Percentiles rank a stretch among this genome's conserved stretches.
These are phyloP conservation scores for Emericellopsis terricola DNA, from an alignment of 495 filamentous ascomycete species.

Conservation along the genomic window DNA sequence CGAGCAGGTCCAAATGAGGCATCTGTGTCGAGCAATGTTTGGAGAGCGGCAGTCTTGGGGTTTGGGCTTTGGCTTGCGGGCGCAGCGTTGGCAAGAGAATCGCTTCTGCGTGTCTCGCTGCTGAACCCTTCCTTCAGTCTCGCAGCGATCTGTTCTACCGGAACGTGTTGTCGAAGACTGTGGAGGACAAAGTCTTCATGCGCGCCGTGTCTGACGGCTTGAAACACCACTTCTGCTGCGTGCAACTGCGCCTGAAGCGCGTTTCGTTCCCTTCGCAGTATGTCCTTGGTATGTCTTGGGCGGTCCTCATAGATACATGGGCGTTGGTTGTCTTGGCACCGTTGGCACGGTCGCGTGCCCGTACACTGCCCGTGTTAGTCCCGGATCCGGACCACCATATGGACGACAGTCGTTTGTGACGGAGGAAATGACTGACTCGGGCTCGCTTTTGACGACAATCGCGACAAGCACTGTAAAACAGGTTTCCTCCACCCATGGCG, in stretches of 20 bases:
- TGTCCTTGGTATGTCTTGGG: neutral
- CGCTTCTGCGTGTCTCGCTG: too few relatives aligned
- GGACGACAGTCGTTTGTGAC: neutral
- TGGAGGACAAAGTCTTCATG: neutral
- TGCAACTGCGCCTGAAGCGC: neutral
- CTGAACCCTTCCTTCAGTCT: too few relatives aligned
- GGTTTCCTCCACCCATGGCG: neutral
- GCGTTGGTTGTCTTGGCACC: neutral
- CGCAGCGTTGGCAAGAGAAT: too few relatives aligned
- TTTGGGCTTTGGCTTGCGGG: too few relatives aligned
- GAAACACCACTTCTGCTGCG: neutral
- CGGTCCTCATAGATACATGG: neutral
- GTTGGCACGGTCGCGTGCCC: neutral
- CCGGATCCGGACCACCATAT: neutral
- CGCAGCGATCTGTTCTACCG: neutral
- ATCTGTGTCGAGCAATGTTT: too few relatives aligned
- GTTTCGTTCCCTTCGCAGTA: neutral
- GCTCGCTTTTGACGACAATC: neutral
- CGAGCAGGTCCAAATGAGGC: too few relatives aligned
- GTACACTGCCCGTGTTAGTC: neutral
- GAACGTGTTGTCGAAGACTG: neutral
- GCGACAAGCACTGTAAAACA: neutral
- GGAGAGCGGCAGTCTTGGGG: too few relatives aligned
- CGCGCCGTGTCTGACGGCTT: neutral
- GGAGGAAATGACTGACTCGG: neutral